Evolutionary conservation across 345 rosid species (phyloP).

Genomic region (Brassica cretica): DNA sequence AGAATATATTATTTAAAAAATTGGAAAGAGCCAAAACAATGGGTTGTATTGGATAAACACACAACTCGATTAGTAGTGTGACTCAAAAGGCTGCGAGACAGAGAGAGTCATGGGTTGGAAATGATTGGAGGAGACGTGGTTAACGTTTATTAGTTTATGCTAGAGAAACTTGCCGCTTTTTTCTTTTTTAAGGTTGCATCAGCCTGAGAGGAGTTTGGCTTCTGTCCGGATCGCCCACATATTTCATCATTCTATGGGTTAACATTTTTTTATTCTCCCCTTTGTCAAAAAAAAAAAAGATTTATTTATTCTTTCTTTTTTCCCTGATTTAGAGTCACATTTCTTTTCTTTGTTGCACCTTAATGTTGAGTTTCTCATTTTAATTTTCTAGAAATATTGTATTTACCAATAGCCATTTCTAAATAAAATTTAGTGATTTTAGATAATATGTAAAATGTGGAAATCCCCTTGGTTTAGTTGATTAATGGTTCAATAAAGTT

Average conservation of each 20-base stretch:
- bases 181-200: slow-evolving; percentile 29
- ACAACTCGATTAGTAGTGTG: not conserved
- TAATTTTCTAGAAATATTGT: too few species aligned
- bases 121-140: slow-evolving; percentile 50
- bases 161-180: slow-evolving; percentile 8
- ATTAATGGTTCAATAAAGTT: too few species aligned
- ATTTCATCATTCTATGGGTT: slow-evolving; percentile 33
- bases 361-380: too few species aligned
- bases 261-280: not conserved
- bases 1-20: slow-evolving; percentile 5
- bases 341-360: not conserved
- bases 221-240: slow-evolving; percentile 33
- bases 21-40: slow-evolving; percentile 35
- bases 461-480: too few species aligned
- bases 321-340: not conserved
- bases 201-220: slow-evolving; percentile 7
- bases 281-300: not conserved
- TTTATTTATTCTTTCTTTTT: too few species aligned
- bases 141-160: not conserved
- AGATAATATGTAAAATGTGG: too few species aligned
- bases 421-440: too few species aligned
- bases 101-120: slow-evolving; percentile 57
- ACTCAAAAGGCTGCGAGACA: slow-evolving; percentile 8
- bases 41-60: slow-evolving; percentile 25
- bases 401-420: too few species aligned